Percentiles rank a stretch among this genome's conserved stretches.
Evolutionary conservation across 176 grass and related monocot species (phyloP).

Genomic region (Poa annua): DNA sequence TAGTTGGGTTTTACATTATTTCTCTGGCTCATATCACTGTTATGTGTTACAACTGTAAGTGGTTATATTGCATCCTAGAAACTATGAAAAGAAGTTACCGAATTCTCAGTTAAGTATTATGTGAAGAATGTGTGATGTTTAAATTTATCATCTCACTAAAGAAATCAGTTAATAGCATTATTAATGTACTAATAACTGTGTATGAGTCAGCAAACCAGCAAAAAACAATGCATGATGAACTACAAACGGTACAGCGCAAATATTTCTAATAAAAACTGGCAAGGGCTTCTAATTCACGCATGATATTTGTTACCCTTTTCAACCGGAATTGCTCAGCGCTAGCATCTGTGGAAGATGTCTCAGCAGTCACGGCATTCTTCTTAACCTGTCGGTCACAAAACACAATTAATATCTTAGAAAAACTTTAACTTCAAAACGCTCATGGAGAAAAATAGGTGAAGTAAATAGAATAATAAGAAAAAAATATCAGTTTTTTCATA

Average conservation of each 20-base stretch:
- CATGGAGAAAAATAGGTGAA: background rate
- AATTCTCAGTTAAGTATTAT: constrained; percentile 2
- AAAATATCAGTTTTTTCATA: background rate
- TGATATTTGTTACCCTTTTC: constrained; percentile 62
- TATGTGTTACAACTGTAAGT: constrained; percentile 17
- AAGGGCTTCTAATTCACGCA: constrained; percentile 18
- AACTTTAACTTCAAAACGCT: background rate
- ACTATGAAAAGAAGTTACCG: background rate
- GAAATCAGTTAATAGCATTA: constrained; percentile 4
- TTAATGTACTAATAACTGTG: constrained; percentile 21
- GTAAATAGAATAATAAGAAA: background rate
- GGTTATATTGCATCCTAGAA: constrained; percentile 5
- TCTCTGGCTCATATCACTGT: background rate
- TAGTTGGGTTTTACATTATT: constrained; percentile 16
- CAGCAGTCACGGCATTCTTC: constrained; percentile 47
- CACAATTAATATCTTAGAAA: constrained; percentile 21
- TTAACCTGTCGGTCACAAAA: constrained; percentile 56
- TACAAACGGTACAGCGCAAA: background rate
- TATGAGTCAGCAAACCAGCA: background rate
- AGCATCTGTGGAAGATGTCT: constrained; percentile 29
- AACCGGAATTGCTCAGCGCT: constrained; percentile 44
- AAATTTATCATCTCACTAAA: constrained; percentile 9
- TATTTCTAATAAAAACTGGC: background rate
- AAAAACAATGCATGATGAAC: background rate
- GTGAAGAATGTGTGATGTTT: background rate